Evolutionary conservation across 2,329 filamentous ascomycete species (phyloP).

Genomic region (Cordyceps javanica): DNA sequence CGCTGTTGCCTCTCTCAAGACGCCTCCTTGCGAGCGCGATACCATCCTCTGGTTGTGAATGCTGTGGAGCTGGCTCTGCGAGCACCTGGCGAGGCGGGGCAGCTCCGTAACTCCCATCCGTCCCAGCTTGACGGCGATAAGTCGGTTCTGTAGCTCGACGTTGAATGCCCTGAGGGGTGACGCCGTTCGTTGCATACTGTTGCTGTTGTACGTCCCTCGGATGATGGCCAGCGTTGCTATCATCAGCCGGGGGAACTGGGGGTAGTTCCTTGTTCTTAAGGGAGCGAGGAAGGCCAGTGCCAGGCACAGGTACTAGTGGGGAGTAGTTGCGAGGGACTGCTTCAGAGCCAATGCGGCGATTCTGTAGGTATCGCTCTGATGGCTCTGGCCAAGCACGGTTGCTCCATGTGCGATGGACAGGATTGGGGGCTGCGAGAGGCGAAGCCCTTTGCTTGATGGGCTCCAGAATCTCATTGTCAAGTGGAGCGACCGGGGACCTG

Average conservation of each 20-base stretch:
- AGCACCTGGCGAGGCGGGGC: background rate
- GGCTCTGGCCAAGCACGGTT: conserved; percentile 55
- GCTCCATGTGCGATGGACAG: conserved; percentile 40
- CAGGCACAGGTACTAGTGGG: conserved; percentile 4
- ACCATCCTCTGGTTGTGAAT: conserved; percentile 14
- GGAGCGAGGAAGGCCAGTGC: conserved; percentile 15
- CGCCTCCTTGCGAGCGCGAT: conserved; percentile 15
- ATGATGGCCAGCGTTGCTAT: background rate
- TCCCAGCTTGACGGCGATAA: conserved; percentile 21
- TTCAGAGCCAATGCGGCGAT: background rate
- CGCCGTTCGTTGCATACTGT: background rate
- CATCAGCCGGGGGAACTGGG: conserved; percentile 10
- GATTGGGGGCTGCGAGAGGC: background rate
- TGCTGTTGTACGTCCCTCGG: background rate
- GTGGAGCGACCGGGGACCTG: conserved; percentile 27
- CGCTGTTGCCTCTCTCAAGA: conserved; percentile 25
- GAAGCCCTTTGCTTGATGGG: conserved; percentile 1
- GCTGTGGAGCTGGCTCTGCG: conserved; percentile 8
- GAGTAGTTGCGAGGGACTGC: background rate
- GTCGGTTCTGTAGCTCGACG: conserved; percentile 26
- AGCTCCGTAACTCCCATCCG: conserved; percentile 22
- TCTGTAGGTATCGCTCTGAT: conserved; percentile 24
- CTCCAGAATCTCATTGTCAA: background rate
- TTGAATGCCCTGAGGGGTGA: conserved; percentile 17
- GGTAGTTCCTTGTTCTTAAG: conserved; percentile 28